Percentiles rank a stretch among this genome's conserved stretches.
Conservation (phyloP, 805 yeast species). For the Nakazawaea siamensis region DNA sequence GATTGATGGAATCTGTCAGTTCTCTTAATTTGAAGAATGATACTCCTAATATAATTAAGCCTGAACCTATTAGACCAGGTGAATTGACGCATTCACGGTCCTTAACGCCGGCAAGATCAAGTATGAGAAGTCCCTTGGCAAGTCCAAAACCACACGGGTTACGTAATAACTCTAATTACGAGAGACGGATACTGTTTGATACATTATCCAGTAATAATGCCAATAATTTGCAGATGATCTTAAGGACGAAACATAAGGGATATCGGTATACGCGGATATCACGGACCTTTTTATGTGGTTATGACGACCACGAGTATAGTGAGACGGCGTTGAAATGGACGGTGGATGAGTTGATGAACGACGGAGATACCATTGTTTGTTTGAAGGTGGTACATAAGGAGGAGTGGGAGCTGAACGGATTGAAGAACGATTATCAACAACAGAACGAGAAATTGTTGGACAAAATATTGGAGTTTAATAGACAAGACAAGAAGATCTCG, state of each 20-base stretch:
- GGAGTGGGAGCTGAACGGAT: constrained; percentile 1
- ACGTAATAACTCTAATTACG: constrained; percentile 4
- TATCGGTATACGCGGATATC: constrained; percentile 26
- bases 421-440: constrained; percentile 19
- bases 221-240: constrained; percentile 26
- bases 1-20: constrained; percentile 7
- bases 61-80: constrained; percentile 1
- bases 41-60: no score
- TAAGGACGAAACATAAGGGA: constrained; percentile 28
- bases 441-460: constrained; percentile 26
- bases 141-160: neutral
- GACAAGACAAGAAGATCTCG: constrained; percentile 27
- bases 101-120: constrained; percentile 6
- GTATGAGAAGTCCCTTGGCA: constrained; percentile 3
- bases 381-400: constrained; percentile 32
- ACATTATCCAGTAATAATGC: constrained; percentile 29
- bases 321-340: constrained; percentile 37
- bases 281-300: constrained; percentile 35
- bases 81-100: neutral
- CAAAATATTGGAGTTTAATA: constrained; percentile 24
- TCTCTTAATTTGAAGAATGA: neutral
- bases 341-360: constrained; percentile 31
- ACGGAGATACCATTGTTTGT: constrained; percentile 38
- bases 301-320: constrained; percentile 32
- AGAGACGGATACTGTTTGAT: constrained; percentile 31